phyloP scores from a whole-genome alignment of 2,329 filamentous ascomycete genomes.

The Basipetospora chlamydospora region DNA sequence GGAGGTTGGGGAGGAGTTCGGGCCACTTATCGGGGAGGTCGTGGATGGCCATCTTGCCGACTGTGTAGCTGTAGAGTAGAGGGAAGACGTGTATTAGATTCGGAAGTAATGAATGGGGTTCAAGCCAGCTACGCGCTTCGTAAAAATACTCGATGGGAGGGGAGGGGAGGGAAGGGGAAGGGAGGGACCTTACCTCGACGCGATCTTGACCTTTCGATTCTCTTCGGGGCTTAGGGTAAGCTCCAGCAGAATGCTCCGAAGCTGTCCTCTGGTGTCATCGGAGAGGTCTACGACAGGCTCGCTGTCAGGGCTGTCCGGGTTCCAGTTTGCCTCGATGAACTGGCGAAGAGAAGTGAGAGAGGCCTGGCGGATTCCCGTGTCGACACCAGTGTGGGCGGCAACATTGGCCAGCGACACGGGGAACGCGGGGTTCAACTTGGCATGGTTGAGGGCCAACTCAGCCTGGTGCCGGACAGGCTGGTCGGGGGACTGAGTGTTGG shows the following conservation, averaged over 20 bases:
- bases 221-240: constrained; percentile 30
- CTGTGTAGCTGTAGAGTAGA: constrained; percentile 45
- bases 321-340: constrained; percentile 80
- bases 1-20: constrained; percentile 65
- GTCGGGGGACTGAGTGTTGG: constrained; percentile 67
- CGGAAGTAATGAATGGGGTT: too few relatives aligned
- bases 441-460: constrained; percentile 64
- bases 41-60: constrained; percentile 84
- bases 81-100: too few relatives aligned
- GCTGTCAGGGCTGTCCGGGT: constrained; percentile 48
- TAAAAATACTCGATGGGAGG: too few relatives aligned
- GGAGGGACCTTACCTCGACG: constrained; percentile 53
- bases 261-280: constrained; percentile 52
- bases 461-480: constrained; percentile 71
- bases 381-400: constrained; percentile 59
- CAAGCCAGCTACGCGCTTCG: too few relatives aligned
- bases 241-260: constrained; percentile 62
- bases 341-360: constrained; percentile 67
- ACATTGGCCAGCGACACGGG: constrained; percentile 69
- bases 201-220: constrained; percentile 75
- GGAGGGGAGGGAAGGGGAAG: background rate
- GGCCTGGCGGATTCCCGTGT: constrained; percentile 65
- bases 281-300: constrained; percentile 47
- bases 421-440: constrained; percentile 56
- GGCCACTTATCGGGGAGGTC: constrained; percentile 96